Conservation (phyloP, 2,329 filamentous ascomycete species). For the Colletotrichum lupini region DNA sequence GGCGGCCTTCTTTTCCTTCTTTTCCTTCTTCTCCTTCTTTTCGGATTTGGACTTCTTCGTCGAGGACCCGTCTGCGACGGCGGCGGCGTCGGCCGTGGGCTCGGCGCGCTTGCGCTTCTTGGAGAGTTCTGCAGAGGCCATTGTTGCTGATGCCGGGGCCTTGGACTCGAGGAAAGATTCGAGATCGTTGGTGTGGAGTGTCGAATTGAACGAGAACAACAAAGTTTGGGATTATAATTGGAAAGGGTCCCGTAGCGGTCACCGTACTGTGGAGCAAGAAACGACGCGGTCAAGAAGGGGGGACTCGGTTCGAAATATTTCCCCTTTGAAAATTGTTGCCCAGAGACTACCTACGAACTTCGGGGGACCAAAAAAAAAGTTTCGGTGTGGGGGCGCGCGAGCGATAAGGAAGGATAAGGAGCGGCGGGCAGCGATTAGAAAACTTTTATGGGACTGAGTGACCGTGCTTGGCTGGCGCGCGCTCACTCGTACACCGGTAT, state of each 20-base stretch:
- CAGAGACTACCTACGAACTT: slow-evolving; percentile 18
- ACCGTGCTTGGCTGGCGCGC: background rate
- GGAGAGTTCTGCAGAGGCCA: slow-evolving; percentile 33
- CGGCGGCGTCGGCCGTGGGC: slow-evolving; percentile 20
- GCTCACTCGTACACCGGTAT: background rate
- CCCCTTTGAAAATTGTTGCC: background rate
- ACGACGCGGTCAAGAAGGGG: slow-evolving; percentile 1
- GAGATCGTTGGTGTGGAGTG: background rate
- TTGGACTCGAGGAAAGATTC: background rate
- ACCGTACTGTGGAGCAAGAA: background rate
- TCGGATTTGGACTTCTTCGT: slow-evolving; percentile 41
- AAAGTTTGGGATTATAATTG: background rate
- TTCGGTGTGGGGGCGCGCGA: slow-evolving; percentile 26
- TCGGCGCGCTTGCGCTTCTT: slow-evolving; percentile 41
- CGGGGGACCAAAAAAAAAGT: slow-evolving; percentile 4
- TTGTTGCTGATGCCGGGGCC: background rate
- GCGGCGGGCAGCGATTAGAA: background rate
- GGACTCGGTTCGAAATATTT: background rate
- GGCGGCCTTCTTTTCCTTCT: slow-evolving; percentile 19
- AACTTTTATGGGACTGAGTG: slow-evolving; percentile 1
- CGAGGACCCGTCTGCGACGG: slow-evolving; percentile 23
- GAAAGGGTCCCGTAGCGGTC: background rate
- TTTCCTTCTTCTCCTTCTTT: slow-evolving; percentile 38
- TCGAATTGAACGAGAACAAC: background rate
- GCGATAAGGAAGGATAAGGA: slow-evolving; percentile 13